Base-by-base conservation (phyloP, 2,329 filamentous ascomycete genomes). In the Stagonosporopsis chrysanthemi region DNA sequence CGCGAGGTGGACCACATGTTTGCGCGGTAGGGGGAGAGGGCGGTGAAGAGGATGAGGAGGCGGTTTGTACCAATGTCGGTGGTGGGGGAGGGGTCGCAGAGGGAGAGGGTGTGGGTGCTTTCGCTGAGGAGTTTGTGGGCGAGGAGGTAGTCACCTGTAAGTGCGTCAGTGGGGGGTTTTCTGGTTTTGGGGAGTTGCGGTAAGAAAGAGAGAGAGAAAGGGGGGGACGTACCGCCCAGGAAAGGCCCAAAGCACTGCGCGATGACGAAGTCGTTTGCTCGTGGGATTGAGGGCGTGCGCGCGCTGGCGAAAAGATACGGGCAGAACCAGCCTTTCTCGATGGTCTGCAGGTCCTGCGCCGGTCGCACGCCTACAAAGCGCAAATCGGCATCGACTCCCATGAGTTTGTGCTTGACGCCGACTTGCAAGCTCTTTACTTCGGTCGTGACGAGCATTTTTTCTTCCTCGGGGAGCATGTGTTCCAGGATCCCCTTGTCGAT, bases 381-480 rank as follows among this genome's bases (percentile, higher is more conserved):
- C 39, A 78, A 35, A 56, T 77, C 74, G 3, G 75, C 75, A 46
- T 77, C 71, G 4, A 77, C 74, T 40, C 75, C 75, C 74, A 78
- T 77, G 42, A 78, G 63, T 26, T 77, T 78, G 46, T 78, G 76
- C 58, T 75, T 76, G 54, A 77, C 72, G 38, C 69, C 65, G 12
- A 77, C 69, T 44, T 75, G 74, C 42, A 77, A 35, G 35, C 70
- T 76, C 62, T 73, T 76, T 19, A 76, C 70, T 36, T 67, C 68
- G 1, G 68, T 73, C 5, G 75, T 77, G 19, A 64, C 59, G 23
- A 76, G 61, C 68, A 77, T 77, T 58, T 75, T 76, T 57, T 76
- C 73, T 52, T 77, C 75, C 45, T 77, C 75, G 1, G 75, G 75
- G 28, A 77, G 57, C 60, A 77, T 68, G 42, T 75, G 73, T 59